Conservation (phyloP, 345 rosid species). For the Sonneratia caseolaris region DNA sequence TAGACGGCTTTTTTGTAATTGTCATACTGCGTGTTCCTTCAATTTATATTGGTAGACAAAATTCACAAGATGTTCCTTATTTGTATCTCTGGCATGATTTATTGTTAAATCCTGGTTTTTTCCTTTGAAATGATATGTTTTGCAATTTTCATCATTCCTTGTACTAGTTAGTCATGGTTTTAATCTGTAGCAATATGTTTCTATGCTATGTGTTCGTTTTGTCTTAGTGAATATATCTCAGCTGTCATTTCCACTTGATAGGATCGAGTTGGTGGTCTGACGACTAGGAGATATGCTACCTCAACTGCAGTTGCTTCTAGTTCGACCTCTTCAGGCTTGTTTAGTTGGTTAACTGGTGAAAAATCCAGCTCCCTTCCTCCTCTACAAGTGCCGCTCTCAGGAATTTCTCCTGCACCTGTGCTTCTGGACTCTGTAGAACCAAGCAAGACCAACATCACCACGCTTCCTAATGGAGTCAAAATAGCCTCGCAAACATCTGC, state of each 20-base stretch:
- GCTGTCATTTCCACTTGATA: constrained; percentile 12
- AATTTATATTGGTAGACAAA: not conserved
- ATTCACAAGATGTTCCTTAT: not conserved
- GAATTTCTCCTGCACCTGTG: constrained; percentile 43
- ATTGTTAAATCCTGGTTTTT: not conserved
- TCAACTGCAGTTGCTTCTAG: constrained; percentile 42
- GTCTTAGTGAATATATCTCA: not conserved
- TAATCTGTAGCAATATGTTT: not conserved
- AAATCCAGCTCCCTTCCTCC: constrained; percentile 35
- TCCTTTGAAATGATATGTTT: not conserved
- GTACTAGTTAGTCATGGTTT: not conserved
- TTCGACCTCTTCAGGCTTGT: constrained; percentile 37
- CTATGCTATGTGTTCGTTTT: not conserved
- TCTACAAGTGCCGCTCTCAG: constrained; percentile 45
- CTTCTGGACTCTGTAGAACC: constrained; percentile 63
- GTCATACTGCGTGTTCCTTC: not conserved
- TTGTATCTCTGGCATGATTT: not conserved
- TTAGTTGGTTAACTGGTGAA: constrained; percentile 63
- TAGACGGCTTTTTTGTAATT: not conserved
- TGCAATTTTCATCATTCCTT: not conserved
- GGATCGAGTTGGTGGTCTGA: constrained; percentile 38
- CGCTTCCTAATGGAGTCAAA: constrained; percentile 66
- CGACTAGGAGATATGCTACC: constrained; percentile 37
- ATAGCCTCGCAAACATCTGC: constrained; percentile 57
- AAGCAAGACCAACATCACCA: constrained; percentile 38